Evolutionary conservation across 345 rosid genomes (phyloP), one percentile per base, ranked within the genome.

Genomic region (Theobroma cacao): DNA sequence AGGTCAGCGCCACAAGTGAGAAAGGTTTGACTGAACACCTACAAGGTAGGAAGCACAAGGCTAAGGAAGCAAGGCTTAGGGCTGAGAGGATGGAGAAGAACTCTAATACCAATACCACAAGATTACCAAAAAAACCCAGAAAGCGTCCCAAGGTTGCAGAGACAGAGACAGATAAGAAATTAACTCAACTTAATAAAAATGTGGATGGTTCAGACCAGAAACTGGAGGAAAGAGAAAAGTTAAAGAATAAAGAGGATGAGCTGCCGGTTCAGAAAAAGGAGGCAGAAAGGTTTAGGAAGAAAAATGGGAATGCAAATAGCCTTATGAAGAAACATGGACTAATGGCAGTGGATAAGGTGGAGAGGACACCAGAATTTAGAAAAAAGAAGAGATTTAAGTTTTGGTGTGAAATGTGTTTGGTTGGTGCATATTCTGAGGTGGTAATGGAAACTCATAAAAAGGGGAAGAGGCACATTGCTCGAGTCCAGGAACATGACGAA

Each of bases 391-490:
- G 50, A 58, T 87, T 73, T 48, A 70, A 71, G 62, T 68, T 86
- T 81, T 82, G 90, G 97, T 94, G 98, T 48, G 82, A 85, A 55
- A 64, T 48, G 20, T 94, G 97, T 80, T 76, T 63, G 14, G 36
- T 90, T 71, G 80, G 85, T 28, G 79, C 84, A 1, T 30, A 74
- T 47, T 80, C 87, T 72, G 56, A 50, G 58, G 24, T 22, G 62
- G 85, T 82, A 69, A 81, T 89, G 88, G 87, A 79, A 72, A 66
- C 15, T 75, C 97, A 89, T 84, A 70, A 13, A 72, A 85, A 69
- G 55, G 94, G 95, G 75, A 92, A 79, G 83, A 91, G 79, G 65
- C 97, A 94, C 77, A 52, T n/a, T 52, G 62, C 69, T 78, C 53
- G 38, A 70, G 72, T 82, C 56, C 70, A 31, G 87, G 56, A 82